Conservation (phyloP, 2,329 filamentous ascomycete species). For the Alternaria brassicae region DNA sequence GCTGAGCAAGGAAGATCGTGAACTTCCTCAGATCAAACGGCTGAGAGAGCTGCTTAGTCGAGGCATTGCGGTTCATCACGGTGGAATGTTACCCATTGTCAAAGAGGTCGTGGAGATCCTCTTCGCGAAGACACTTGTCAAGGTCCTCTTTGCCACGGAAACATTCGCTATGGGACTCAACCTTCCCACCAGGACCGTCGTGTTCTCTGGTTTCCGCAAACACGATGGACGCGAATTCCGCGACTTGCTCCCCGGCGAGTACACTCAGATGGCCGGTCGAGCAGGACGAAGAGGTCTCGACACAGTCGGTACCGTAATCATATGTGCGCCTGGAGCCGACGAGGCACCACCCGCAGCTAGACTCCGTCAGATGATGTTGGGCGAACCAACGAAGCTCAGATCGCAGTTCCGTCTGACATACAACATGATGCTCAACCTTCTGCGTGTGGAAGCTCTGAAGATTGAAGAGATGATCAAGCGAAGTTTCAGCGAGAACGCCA, state of each 20-base stretch:
- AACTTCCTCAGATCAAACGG: slow-evolving; percentile 89
- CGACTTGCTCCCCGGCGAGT: slow-evolving; percentile 91
- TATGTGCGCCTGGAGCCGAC: slow-evolving; percentile 80
- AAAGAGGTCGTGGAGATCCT: slow-evolving; percentile 98
- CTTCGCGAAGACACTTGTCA: slow-evolving; percentile 93
- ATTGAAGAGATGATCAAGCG: slow-evolving; percentile 99
- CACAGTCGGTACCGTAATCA: slow-evolving; percentile 90
- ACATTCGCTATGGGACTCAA: slow-evolving; percentile 99
- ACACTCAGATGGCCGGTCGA: slow-evolving; percentile 97
- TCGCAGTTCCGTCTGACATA: slow-evolving; percentile 98
- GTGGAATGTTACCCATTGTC: slow-evolving; percentile 91
- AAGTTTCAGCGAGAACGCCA: slow-evolving; percentile 97
- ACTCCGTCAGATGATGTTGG: slow-evolving; percentile 91
- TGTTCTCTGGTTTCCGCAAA: slow-evolving; percentile 96
- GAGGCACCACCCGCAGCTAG: slow-evolving; percentile 87
- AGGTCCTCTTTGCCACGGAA: slow-evolving; percentile 96
- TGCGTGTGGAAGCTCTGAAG: slow-evolving; percentile 94
- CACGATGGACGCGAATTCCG: slow-evolving; percentile 93
- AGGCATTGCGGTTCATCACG: slow-evolving; percentile 95
- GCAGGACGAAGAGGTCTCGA: slow-evolving; percentile 93
- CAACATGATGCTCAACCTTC: slow-evolving; percentile 97
- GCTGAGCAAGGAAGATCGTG: slow-evolving; percentile 86
- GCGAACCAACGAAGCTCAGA: slow-evolving; percentile 90
- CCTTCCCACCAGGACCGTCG: slow-evolving; percentile 91
- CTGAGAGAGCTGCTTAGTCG: slow-evolving; percentile 83